These are phyloP conservation scores for Peronosclerospora sorghi DNA, from an alignment of 352 stramenopile species.

Conservation along the genomic window DNA sequence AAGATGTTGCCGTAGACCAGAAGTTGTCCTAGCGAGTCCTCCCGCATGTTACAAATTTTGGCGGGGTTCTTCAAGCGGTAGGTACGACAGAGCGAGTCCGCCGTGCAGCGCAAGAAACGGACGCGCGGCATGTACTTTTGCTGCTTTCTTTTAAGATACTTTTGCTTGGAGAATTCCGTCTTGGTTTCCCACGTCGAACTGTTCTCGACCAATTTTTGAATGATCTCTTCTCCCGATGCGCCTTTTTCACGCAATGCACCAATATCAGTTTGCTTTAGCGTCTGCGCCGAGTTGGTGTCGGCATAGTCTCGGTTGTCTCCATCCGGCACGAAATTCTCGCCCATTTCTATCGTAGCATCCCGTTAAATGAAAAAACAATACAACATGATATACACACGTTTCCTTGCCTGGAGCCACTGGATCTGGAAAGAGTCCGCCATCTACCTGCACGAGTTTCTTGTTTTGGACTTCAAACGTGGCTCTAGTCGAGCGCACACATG, in stretches of 20 bases:
- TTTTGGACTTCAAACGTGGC: constrained; percentile 80
- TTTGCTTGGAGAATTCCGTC: constrained; percentile 93
- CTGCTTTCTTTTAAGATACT: constrained; percentile 95
- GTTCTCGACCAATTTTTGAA: constrained; percentile 90
- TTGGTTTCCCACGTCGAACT: constrained; percentile 91
- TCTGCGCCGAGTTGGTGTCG: constrained; percentile 81
- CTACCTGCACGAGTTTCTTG: constrained; percentile 62
- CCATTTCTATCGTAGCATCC: constrained; percentile 40
- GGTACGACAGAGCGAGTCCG: constrained; percentile 81
- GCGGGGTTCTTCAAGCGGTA: constrained; percentile 85
- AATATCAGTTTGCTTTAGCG: constrained; percentile 60
- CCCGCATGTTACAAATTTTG: constrained; percentile 86
- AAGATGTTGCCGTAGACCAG: constrained; percentile 89
- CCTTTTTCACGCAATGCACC: constrained; percentile 55
- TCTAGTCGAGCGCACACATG: constrained; percentile 19
- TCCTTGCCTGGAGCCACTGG: constrained; percentile 54
- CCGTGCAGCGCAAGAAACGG: constrained; percentile 78
- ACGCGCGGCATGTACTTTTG: constrained; percentile 87
- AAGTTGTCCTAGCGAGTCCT: constrained; percentile 90
- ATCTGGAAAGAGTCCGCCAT: constrained; percentile 69
- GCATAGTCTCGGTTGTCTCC: constrained; percentile 77
- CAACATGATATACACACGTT: background rate
- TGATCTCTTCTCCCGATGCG: constrained; percentile 75
- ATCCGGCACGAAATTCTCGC: constrained; percentile 59
- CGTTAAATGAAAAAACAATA: background rate